These are phyloP conservation scores for Colletotrichum tropicale DNA, from an alignment of 2,329 filamentous ascomycete species.

Conservation along the genomic window DNA sequence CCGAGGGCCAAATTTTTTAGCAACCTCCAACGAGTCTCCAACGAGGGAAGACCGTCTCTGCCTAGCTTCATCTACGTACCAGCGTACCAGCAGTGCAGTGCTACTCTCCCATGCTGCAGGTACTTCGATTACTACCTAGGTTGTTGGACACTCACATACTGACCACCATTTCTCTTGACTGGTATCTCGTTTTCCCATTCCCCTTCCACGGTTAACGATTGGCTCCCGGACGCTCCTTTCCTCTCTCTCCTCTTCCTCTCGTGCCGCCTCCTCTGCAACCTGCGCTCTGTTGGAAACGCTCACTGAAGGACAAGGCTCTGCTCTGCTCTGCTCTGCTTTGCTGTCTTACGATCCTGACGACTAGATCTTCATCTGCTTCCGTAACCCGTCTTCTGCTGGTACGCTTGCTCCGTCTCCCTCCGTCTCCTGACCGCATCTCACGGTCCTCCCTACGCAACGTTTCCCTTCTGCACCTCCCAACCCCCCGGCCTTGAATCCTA, in stretches of 20 bases:
- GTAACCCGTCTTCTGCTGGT: neutral
- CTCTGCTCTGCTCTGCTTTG: neutral
- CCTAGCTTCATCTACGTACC: constrained; percentile 9
- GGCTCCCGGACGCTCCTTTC: constrained; percentile 2
- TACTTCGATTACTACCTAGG: neutral
- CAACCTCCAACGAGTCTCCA: neutral
- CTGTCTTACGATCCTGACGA: neutral
- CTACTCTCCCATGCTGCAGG: neutral
- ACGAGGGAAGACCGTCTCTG: constrained; percentile 7
- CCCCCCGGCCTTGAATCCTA: neutral
- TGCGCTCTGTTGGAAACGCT: neutral
- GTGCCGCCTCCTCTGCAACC: neutral
- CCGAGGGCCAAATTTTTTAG: neutral
- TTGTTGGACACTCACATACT: neutral
- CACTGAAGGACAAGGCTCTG: neutral
- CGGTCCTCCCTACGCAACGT: constrained; percentile 4
- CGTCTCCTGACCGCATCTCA: constrained; percentile 1
- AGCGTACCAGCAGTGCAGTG: neutral
- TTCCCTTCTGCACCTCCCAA: constrained; percentile 2
- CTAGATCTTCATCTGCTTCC: neutral
- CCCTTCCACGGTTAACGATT: neutral
- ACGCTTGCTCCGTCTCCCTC: neutral
- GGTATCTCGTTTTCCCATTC: neutral
- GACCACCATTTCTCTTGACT: neutral
- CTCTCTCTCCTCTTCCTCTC: neutral